These are phyloP conservation scores for Prunus salicina DNA, from an alignment of 306 rosid genomes.

Conservation along the genomic window DNA sequence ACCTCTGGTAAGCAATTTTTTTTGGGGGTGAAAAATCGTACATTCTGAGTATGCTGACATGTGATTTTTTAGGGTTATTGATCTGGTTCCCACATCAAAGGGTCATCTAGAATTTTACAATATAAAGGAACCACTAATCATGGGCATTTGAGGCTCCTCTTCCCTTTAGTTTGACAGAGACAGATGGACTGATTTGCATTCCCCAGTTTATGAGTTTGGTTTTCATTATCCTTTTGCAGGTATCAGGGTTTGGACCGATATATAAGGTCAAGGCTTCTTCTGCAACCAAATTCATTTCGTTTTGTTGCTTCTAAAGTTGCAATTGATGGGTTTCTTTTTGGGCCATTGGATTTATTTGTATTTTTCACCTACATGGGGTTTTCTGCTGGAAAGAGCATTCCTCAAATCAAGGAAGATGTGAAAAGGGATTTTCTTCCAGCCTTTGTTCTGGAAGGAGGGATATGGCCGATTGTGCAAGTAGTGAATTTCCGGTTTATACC, in stretches of 20 bases:
- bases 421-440: conserved; percentile 88
- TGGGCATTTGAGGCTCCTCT: background rate
- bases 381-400: conserved; percentile 61
- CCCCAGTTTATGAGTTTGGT: background rate
- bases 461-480: conserved; percentile 85
- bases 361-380: conserved; percentile 87
- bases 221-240: conserved; percentile 43
- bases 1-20: conserved; percentile 54
- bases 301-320: conserved; percentile 82
- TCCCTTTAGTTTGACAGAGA: background rate
- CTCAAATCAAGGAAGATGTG: conserved; percentile 79
- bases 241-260: conserved; percentile 75
- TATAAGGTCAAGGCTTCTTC: conserved; percentile 46
- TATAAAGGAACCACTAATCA: background rate
- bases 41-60: background rate
- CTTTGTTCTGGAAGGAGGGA: conserved; percentile 65
- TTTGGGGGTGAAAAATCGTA: background rate
- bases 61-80: background rate
- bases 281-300: conserved; percentile 65
- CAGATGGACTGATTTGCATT: background rate
- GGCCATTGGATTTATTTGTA: conserved; percentile 70
- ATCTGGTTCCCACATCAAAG: background rate
- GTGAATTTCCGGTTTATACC: conserved; percentile 75
- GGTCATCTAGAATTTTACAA: background rate
- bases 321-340: conserved; percentile 66